Evolutionary conservation across 305 asterid genomes (phyloP), one percentile per base, ranked within the genome.

Genomic region (Fraxinus greggii): DNA sequence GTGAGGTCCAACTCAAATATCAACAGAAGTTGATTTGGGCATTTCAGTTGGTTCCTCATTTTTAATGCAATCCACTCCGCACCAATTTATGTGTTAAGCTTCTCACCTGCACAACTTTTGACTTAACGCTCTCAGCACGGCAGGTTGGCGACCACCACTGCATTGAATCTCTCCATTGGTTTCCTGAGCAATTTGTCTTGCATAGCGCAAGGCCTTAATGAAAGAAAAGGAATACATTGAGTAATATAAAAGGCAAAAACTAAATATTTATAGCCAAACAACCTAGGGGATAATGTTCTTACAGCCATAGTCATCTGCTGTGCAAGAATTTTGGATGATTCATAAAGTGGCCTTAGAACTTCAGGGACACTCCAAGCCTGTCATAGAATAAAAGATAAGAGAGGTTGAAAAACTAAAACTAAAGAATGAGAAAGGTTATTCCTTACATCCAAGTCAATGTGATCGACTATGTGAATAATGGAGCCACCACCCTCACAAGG

Each of bases 401-500:
- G 78, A 33, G 23, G 5, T 32, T 28, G 23, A 23, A 42, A 40
- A 42, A 72, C n/a, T 70, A 33, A n/a, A 67, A 5, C 31, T 31
- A 21, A 13, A 78, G 78, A 23, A 33, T 56, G 23, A 8, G 54
- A 74, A 2, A 29, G 23, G 26, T 8, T 42, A 87, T 10, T 70
- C 36, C 94, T 81, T 86, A 96, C 99, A 75, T 94, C 98, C 36
- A 92, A 92, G 88, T 96, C 97, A n/a, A 94, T 79, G 86, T 96
- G 99, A 86, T 94, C 99, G 21, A 95, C 99, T 81, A 95, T 94
- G 88, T 95, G 97, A 83, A 95, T 89, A 61, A 93, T 92, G 72
- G 98, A 95, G 72, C 99, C 98, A 35, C 99, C 97, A 7, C 98
- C 99, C 84, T 96, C 99, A 88, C 99, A 96, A 45, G 98, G 93